Evolutionary conservation across 352 stramenopile genomes (phyloP).

Genomic region (Saprolegnia parasitica): DNA sequence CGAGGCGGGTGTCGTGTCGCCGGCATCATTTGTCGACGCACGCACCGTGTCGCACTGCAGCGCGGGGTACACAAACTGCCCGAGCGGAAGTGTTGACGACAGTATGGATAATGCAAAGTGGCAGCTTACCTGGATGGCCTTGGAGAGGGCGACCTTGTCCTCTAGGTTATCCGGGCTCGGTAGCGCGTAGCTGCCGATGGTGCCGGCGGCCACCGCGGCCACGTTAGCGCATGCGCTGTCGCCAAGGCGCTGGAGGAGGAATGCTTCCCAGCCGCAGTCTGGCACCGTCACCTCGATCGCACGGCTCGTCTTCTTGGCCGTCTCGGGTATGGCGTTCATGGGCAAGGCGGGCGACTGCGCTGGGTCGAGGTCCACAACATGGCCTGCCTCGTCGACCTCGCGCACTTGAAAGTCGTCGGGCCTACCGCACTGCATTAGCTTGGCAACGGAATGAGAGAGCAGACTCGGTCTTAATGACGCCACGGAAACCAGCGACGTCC

Average conservation of each 20-base stretch:
- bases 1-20: constrained; percentile 25
- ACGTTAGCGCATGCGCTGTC: constrained; percentile 22
- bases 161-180: constrained; percentile 42
- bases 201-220: constrained; percentile 35
- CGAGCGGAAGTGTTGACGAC: not conserved
- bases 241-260: constrained; percentile 38
- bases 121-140: constrained; percentile 64
- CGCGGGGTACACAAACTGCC: constrained; percentile 56
- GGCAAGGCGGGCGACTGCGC: constrained; percentile 33
- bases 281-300: constrained; percentile 56
- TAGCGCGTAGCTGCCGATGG: not conserved
- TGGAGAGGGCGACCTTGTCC: constrained; percentile 60
- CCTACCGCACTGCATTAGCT: constrained; percentile 24
- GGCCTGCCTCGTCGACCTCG: constrained; percentile 47
- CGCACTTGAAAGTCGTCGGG: constrained; percentile 66
- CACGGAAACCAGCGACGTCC: constrained; percentile 12
- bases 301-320: constrained; percentile 36
- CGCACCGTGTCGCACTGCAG: constrained; percentile 47
- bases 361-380: constrained; percentile 41
- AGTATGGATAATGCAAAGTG: not conserved
- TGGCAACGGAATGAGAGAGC: not conserved
- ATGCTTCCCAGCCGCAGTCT: constrained; percentile 42
- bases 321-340: constrained; percentile 36
- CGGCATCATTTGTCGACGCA: constrained; percentile 12
- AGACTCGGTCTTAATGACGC: constrained; percentile 20